A percentile compares a stretch with the other conserved stretches of the same genome.
These are phyloP conservation scores for Dactylonectria estremocensis DNA, from an alignment of 2,329 filamentous ascomycete species.

Conservation along the genomic window DNA sequence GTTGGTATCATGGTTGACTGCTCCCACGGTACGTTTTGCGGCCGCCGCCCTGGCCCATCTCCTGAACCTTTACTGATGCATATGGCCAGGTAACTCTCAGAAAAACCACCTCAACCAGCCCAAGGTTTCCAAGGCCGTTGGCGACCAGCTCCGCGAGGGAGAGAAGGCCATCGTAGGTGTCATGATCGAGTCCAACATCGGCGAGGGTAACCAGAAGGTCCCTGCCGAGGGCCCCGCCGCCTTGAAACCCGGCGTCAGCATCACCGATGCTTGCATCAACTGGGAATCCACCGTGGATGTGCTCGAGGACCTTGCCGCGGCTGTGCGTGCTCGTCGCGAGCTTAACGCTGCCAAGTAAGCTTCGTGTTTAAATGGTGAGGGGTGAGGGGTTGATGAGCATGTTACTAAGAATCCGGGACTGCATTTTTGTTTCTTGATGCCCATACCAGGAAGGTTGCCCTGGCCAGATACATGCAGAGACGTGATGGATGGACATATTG, in stretches of 20 bases:
- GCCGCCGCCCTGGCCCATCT: conserved; percentile 78
- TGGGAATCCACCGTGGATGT: conserved; percentile 90
- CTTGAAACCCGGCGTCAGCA: conserved; percentile 91
- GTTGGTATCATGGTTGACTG: conserved; percentile 98
- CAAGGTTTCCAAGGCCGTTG: conserved; percentile 86
- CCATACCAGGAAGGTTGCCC: conserved; percentile 15
- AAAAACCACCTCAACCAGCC: conserved; percentile 99
- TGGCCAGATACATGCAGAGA: conserved; percentile 14
- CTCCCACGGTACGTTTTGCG: conserved; percentile 83
- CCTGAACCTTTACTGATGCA: conserved; percentile 18
- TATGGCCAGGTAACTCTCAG: conserved; percentile 84
- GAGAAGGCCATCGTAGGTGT: conserved; percentile 93
- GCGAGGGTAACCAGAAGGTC: conserved; percentile 91
- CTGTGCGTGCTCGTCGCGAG: conserved; percentile 82
- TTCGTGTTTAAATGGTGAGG: conserved; percentile 48
- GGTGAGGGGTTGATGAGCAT: neutral
- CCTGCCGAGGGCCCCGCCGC: conserved; percentile 83
- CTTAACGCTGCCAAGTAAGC: conserved; percentile 56
- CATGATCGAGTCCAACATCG: conserved; percentile 99
- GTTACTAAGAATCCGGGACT: conserved; percentile 13
- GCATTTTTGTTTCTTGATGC: conserved; percentile 30
- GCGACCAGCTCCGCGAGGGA: conserved; percentile 88
- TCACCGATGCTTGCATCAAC: conserved; percentile 96
- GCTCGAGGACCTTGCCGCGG: conserved; percentile 88
- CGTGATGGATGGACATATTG: conserved; percentile 25